Evolutionary conservation across 495 filamentous ascomycete genomes (phyloP).

Genomic region (Penicillium cosmopolitanum): DNA sequence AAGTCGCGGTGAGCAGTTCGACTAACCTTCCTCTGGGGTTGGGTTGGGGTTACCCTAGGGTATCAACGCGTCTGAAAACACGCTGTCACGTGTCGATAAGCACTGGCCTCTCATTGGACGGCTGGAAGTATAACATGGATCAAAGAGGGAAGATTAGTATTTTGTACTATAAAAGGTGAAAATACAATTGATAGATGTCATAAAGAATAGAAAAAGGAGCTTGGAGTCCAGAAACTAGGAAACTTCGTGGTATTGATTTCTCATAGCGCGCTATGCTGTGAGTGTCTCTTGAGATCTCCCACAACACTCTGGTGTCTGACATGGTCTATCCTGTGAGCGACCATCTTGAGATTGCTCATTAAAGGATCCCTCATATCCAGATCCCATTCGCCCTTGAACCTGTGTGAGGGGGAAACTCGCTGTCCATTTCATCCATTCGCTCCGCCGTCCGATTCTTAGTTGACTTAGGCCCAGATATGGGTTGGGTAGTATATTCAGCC

Average conservation of each 20-base stretch:
- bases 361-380: constrained; percentile 13
- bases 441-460: constrained; percentile 16
- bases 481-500: constrained; percentile 16
- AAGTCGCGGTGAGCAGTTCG: constrained; percentile 9
- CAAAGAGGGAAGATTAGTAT: background rate
- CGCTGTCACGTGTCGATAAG: constrained; percentile 47
- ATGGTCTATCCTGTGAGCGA: constrained; percentile 9
- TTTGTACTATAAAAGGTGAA: too few species aligned
- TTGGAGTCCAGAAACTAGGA: too few species aligned
- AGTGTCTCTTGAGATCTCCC: constrained; percentile 1
- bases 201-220: too few species aligned
- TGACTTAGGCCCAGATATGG: constrained; percentile 4
- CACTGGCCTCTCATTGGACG: background rate
- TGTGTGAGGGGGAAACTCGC: constrained; percentile 21
- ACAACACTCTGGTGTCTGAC: constrained; percentile 8
- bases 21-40: background rate
- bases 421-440: constrained; percentile 19
- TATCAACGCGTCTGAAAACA: constrained; percentile 33
- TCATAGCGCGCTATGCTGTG: background rate
- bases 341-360: constrained; percentile 17
- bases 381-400: background rate
- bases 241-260: background rate
- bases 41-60: too few species aligned
- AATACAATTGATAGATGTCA: too few species aligned
- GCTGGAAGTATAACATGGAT: background rate